Evolutionary conservation across 768 basidiomycete species (phyloP).

Genomic region (Mycena galericulata): DNA sequence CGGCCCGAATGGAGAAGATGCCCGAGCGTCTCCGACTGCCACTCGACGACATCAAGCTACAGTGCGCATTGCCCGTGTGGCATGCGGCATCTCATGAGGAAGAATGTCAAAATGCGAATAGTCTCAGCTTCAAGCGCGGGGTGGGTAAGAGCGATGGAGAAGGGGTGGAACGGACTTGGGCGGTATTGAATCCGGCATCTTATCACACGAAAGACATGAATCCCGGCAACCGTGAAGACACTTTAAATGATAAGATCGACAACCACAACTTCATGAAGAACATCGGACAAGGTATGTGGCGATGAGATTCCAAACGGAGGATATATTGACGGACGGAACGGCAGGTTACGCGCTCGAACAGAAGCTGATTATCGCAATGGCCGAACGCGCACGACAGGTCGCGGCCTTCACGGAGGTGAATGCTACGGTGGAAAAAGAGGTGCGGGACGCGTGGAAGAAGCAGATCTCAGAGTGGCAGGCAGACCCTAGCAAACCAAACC

Average conservation of each 20-base stretch:
- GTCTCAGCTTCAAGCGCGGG: slow-evolving; percentile 25
- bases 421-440: background rate
- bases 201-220: slow-evolving; percentile 47
- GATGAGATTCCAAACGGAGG: too few species aligned
- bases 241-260: slow-evolving; percentile 41
- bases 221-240: slow-evolving; percentile 36
- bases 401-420: slow-evolving; percentile 3
- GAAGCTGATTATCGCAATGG: slow-evolving; percentile 13
- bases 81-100: slow-evolving; percentile 29
- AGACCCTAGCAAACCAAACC: background rate
- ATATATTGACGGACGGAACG: too few species aligned
- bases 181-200: slow-evolving; percentile 36
- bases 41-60: background rate
- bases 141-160: slow-evolving; percentile 25
- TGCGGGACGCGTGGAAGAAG: slow-evolving; percentile 10
- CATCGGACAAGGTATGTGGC: background rate
- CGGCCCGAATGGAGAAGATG: slow-evolving; percentile 1
- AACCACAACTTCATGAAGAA: slow-evolving; percentile 31
- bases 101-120: slow-evolving; percentile 23
- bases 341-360: slow-evolving; percentile 5
- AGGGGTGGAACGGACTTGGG: slow-evolving; percentile 42
- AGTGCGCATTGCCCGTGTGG: slow-evolving; percentile 28
- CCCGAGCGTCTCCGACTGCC: background rate
- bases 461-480: slow-evolving; percentile 13
- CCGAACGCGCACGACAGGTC: slow-evolving; percentile 6